Percentiles rank a stretch among this genome's conserved stretches.
phyloP scores from a whole-genome alignment of 768 basidiomycete species.

The Leucosporidium yakuticum region DNA sequence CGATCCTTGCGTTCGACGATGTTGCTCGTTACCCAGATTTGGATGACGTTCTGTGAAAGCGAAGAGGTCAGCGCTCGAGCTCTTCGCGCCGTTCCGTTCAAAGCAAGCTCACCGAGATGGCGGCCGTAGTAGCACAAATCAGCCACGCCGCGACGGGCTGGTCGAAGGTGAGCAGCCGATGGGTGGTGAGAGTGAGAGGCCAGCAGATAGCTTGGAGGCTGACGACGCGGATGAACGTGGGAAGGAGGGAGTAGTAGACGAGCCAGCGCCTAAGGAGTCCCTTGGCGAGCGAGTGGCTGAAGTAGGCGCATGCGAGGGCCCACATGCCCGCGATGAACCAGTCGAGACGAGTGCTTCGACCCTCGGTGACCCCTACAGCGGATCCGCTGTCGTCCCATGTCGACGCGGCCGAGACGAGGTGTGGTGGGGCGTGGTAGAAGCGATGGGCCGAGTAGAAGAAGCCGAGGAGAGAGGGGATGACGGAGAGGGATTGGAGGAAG shows the following conservation, averaged over 20 bases:
- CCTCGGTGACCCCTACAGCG: constrained; percentile 9
- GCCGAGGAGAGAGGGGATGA: constrained; percentile 32
- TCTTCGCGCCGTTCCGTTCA: neutral
- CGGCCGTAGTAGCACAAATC: constrained; percentile 80
- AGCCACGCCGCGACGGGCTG: constrained; percentile 87
- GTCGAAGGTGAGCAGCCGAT: constrained; percentile 63
- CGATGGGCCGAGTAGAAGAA: constrained; percentile 34
- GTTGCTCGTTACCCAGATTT: constrained; percentile 95
- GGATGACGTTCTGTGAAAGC: constrained; percentile 59
- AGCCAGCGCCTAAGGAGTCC: constrained; percentile 86
- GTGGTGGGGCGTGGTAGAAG: constrained; percentile 10
- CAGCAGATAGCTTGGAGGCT: constrained; percentile 94
- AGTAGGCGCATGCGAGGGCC: constrained; percentile 54
- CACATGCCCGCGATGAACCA: constrained; percentile 33
- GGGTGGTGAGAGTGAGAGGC: constrained; percentile 83
- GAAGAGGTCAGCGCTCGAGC: neutral
- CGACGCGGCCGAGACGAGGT: constrained; percentile 13
- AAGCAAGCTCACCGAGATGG: constrained; percentile 45
- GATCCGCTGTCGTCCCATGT: constrained; percentile 3
- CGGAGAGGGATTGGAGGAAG: constrained; percentile 29
- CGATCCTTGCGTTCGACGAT: constrained; percentile 48
- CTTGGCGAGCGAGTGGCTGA: constrained; percentile 78
- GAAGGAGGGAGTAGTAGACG: constrained; percentile 77
- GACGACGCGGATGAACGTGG: constrained; percentile 83
- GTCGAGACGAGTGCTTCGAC: constrained; percentile 29